These are phyloP conservation scores for Margaritispora aquatica DNA, from an alignment of 495 filamentous ascomycete species.

Conservation along the genomic window DNA sequence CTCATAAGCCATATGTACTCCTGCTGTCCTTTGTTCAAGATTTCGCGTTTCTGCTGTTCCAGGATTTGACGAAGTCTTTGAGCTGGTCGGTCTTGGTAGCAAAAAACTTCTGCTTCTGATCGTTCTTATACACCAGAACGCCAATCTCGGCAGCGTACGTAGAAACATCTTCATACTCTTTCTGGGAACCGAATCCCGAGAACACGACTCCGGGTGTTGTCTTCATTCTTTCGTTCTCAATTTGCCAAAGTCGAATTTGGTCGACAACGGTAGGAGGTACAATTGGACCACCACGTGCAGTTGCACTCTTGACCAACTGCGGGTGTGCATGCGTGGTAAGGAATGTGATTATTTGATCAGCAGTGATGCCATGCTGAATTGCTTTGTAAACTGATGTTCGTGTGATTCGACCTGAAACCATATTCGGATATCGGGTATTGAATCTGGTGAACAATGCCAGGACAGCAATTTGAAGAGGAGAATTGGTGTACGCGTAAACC, in stretches of 20 bases:
- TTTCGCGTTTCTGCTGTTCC: slow-evolving; percentile 32
- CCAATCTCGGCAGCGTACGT: slow-evolving; percentile 87
- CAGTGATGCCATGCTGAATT: slow-evolving; percentile 85
- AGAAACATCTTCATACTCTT: slow-evolving; percentile 70
- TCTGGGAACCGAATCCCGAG: slow-evolving; percentile 70
- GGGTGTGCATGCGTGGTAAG: slow-evolving; percentile 86
- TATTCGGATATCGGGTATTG: slow-evolving; percentile 80
- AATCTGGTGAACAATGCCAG: slow-evolving; percentile 85
- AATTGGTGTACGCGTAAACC: slow-evolving; percentile 92
- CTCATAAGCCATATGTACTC: not conserved
- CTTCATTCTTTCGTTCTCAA: slow-evolving; percentile 89
- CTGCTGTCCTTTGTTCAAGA: not conserved
- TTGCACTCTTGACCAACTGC: slow-evolving; percentile 63
- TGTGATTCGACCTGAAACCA: slow-evolving; percentile 84
- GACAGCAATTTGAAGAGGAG: slow-evolving; percentile 86
- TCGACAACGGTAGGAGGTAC: slow-evolving; percentile 94
- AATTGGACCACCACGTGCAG: slow-evolving; percentile 42
- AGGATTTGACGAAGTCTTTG: slow-evolving; percentile 66
- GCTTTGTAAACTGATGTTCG: slow-evolving; percentile 79
- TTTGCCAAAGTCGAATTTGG: slow-evolving; percentile 96
- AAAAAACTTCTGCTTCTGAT: slow-evolving; percentile 76
- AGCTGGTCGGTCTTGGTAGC: slow-evolving; percentile 83
- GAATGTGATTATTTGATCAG: slow-evolving; percentile 88
- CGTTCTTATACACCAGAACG: slow-evolving; percentile 82
- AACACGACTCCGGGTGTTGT: slow-evolving; percentile 78